A percentile compares a stretch with the other conserved stretches of the same genome.
These are phyloP conservation scores for Coemansia sp. DNA, from an alignment of 192 early-diverging fungal species.

Conservation along the genomic window DNA sequence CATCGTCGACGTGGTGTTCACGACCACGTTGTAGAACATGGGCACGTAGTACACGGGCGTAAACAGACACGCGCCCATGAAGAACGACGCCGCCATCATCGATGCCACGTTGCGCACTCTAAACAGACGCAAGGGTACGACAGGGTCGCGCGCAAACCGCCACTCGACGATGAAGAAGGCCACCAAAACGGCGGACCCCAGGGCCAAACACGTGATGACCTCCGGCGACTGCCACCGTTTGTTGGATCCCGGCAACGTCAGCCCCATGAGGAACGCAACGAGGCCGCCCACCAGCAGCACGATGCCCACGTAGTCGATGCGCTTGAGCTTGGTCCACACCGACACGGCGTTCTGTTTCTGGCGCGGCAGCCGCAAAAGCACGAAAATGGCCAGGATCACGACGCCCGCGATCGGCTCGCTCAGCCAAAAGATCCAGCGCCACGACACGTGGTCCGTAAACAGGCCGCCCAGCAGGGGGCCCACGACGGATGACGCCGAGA, in stretches of 20 bases:
- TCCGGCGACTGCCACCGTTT: constrained; percentile 65
- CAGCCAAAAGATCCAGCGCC: constrained; percentile 67
- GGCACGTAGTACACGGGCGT: constrained; percentile 66
- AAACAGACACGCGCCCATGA: constrained; percentile 62
- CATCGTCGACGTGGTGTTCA: constrained; percentile 58
- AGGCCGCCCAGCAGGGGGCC: constrained; percentile 62
- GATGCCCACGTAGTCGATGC: constrained; percentile 70
- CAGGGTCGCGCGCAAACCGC: constrained; percentile 57
- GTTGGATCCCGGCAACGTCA: constrained; percentile 68
- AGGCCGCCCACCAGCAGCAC: constrained; percentile 59
- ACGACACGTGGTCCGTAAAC: constrained; percentile 56
- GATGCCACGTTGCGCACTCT: constrained; percentile 55
- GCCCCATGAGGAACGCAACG: constrained; percentile 62
- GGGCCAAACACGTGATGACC: constrained; percentile 58
- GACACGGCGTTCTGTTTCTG: constrained; percentile 1
- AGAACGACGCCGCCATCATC: constrained; percentile 57
- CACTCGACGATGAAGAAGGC: constrained; percentile 55
- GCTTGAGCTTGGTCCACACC: constrained; percentile 51
- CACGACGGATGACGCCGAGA: constrained; percentile 58
- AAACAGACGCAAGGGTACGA: constrained; percentile 68
- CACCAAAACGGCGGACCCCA: constrained; percentile 52
- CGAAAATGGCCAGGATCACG: constrained; percentile 45
- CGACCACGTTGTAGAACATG: constrained; percentile 64
- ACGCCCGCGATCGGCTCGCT: constrained; percentile 54
- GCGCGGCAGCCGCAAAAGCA: constrained; percentile 41